Evolutionary conservation across 2,329 filamentous ascomycete species (phyloP).

Genomic region (Verticillium nonalfalfae): DNA sequence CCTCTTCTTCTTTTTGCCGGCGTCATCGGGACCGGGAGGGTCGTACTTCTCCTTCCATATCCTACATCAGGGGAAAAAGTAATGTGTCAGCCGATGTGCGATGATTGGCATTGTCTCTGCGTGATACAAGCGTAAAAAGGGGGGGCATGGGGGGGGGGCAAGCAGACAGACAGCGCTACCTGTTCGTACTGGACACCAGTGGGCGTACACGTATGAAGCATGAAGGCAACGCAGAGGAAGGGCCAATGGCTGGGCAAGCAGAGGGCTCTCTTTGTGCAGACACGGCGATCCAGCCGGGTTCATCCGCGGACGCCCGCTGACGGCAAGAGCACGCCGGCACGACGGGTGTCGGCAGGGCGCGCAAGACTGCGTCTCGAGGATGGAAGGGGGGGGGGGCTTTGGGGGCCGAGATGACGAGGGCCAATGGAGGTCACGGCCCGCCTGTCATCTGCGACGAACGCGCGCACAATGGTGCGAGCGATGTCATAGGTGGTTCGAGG

Average conservation of each 20-base stretch:
- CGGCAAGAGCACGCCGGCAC: not conserved
- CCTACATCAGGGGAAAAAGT: constrained; percentile 40
- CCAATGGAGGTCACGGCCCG: constrained; percentile 24
- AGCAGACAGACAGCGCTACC: too few species aligned
- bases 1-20: constrained; percentile 21
- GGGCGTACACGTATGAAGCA: not conserved
- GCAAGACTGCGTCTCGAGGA: not conserved
- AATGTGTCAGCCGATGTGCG: not conserved
- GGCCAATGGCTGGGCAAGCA: not conserved
- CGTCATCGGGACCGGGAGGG: constrained; percentile 21
- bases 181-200: not conserved
- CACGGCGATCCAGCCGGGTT: not conserved
- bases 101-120: not conserved
- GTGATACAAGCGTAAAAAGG: not conserved
- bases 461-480: not conserved
- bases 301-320: not conserved
- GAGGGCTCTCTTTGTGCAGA: not conserved
- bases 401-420: constrained; percentile 11
- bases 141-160: not conserved
- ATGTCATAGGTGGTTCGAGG: not conserved
- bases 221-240: not conserved
- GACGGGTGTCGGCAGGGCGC: constrained; percentile 5
- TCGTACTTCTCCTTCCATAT: constrained; percentile 98
- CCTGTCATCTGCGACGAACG: constrained; percentile 22
- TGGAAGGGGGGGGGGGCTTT: not conserved